Evolutionary conservation across 2,329 filamentous ascomycete genomes (phyloP).

Genomic region (Curvularia spicifera): DNA sequence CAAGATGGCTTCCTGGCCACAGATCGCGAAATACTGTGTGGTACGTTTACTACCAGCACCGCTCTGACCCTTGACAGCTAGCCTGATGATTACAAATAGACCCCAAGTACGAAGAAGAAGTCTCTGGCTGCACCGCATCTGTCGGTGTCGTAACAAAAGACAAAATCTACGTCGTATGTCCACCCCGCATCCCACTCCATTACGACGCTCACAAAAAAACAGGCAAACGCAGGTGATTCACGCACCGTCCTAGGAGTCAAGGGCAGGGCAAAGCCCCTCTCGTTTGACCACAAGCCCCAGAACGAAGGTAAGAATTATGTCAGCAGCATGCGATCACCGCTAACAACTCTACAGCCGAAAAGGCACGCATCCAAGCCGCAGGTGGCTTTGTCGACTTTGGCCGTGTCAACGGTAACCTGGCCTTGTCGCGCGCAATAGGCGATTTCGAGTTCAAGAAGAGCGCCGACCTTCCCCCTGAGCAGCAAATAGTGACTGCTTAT

Average conservation of each 20-base stretch:
- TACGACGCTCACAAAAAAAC: slow-evolving; percentile 22
- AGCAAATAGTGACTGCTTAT: slow-evolving; percentile 97
- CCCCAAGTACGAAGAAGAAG: slow-evolving; percentile 95
- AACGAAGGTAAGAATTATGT: slow-evolving; percentile 74
- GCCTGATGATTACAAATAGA: slow-evolving; percentile 64
- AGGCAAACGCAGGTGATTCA: slow-evolving; percentile 98
- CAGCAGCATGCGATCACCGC: slow-evolving; percentile 3
- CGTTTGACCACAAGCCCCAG: slow-evolving; percentile 99
- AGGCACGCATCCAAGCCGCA: slow-evolving; percentile 91
- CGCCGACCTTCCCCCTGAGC: slow-evolving; percentile 93
- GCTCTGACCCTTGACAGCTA: slow-evolving; percentile 11
- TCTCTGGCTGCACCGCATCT: slow-evolving; percentile 95
- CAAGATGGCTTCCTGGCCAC: slow-evolving; percentile 98
- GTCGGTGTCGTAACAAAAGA: slow-evolving; percentile 86
- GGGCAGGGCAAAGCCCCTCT: slow-evolving; percentile 94
- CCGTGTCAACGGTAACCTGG: slow-evolving; percentile 96
- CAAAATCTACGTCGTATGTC: slow-evolving; percentile 92
- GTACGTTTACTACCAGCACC: slow-evolving; percentile 59
- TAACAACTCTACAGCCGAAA: slow-evolving; percentile 72
- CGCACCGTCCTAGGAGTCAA: slow-evolving; percentile 95
- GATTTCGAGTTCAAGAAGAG: slow-evolving; percentile 99
- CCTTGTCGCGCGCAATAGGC: slow-evolving; percentile 93
- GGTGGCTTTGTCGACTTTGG: slow-evolving; percentile 99
- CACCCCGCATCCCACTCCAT: not conserved
- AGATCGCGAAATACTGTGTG: slow-evolving; percentile 92